A percentile compares a stretch with the other conserved stretches of the same genome.
Conservation (phyloP, 768 basidiomycete genomes). For the Lactarius quietus region DNA sequence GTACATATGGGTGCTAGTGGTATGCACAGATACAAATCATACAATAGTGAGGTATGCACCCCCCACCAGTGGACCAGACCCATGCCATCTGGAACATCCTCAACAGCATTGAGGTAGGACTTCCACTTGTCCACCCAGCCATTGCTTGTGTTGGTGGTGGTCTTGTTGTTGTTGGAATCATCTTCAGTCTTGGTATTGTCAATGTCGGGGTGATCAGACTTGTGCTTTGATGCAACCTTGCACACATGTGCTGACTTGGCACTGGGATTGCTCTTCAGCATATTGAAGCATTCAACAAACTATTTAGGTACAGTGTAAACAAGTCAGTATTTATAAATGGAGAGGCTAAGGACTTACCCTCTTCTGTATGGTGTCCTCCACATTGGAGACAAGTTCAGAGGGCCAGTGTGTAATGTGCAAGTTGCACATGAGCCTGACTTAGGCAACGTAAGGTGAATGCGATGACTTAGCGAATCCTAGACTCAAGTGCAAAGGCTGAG, state of each 20-base stretch:
- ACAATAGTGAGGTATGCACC: background rate
- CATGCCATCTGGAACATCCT: background rate
- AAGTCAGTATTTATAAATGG: too few relatives aligned
- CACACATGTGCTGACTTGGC: too few relatives aligned
- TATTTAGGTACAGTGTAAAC: background rate
- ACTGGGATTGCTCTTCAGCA: background rate
- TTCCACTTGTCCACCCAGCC: too few relatives aligned
- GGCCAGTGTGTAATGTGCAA: too few relatives aligned
- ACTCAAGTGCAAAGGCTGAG: too few relatives aligned
- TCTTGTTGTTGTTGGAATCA: background rate
- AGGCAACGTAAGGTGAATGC: too few relatives aligned
- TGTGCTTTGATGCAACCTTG: background rate
- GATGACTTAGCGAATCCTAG: too few relatives aligned
- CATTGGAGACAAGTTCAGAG: background rate
- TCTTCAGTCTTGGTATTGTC: background rate
- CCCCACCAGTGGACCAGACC: background rate
- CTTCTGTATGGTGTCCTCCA: background rate
- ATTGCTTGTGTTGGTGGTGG: background rate
- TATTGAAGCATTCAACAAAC: background rate
- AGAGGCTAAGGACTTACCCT: background rate
- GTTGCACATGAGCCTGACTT: too few relatives aligned
- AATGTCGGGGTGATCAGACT: background rate
- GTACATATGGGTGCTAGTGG: too few relatives aligned
- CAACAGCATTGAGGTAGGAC: background rate
- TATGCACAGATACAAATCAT: too few relatives aligned